Percentiles rank a stretch among this genome's conserved stretches.
Evolutionary conservation across 495 filamentous ascomycete species (phyloP).

Genomic region (Aspergillus cavernicola): DNA sequence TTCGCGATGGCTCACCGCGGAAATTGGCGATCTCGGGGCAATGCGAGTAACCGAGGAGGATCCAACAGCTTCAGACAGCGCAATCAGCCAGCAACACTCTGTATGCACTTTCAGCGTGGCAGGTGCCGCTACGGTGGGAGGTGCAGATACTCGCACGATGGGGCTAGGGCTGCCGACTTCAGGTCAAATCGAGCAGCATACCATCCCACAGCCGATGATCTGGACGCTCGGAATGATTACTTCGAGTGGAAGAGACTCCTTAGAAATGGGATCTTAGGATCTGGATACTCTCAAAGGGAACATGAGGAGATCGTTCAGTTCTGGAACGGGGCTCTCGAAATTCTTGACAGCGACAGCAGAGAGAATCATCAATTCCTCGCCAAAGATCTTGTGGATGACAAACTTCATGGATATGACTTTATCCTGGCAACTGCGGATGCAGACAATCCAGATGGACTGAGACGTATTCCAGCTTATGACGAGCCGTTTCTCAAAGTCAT

Average conservation of each 20-base stretch:
- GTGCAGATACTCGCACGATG: neutral
- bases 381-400: neutral
- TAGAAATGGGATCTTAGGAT: neutral
- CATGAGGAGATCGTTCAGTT: neutral
- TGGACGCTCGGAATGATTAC: neutral
- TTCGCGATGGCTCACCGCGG: neutral
- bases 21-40: neutral
- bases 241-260: neutral
- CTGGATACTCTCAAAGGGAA: neutral
- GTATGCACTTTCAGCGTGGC: neutral
- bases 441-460: neutral
- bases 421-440: neutral
- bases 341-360: neutral
- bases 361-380: neutral
- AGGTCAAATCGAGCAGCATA: neutral
- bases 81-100: neutral
- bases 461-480: neutral
- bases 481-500: neutral
- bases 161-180: neutral
- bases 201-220: neutral
- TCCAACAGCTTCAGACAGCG: neutral
- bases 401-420: neutral
- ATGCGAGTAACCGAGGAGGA: neutral
- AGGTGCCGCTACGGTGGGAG: neutral
- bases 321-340: neutral